Percentiles rank a stretch among this genome's conserved stretches.
Evolutionary conservation across 805 yeast species (phyloP).

Genomic region (Hanseniaspora clermontiae): DNA sequence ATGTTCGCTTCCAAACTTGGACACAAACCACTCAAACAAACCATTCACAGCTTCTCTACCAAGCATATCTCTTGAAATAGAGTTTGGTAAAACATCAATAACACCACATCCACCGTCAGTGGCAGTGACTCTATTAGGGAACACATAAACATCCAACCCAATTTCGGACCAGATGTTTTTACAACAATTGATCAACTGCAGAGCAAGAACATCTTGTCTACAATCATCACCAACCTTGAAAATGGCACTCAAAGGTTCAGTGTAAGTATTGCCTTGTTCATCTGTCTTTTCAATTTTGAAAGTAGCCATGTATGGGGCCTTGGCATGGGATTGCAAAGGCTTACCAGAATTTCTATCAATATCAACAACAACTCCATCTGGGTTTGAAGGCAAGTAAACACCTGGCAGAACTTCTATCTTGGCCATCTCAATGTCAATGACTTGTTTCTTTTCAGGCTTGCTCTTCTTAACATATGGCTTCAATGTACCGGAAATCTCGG

Average conservation of each 20-base stretch:
- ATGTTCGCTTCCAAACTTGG: slow-evolving; percentile 90
- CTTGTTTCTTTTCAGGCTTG: slow-evolving; percentile 89
- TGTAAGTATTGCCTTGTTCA: slow-evolving; percentile 36
- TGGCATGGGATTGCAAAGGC: slow-evolving; percentile 95
- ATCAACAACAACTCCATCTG: slow-evolving; percentile 87
- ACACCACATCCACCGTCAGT: slow-evolving; percentile 99
- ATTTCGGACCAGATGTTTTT: slow-evolving; percentile 78
- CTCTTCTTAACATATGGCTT: slow-evolving; percentile 89
- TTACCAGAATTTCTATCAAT: slow-evolving; percentile 84
- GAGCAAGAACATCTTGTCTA: slow-evolving; percentile 89
- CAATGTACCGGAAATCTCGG: slow-evolving; percentile 85
- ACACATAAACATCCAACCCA: slow-evolving; percentile 83
- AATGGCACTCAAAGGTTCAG: slow-evolving; percentile 86
- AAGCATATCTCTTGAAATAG: slow-evolving; percentile 92
- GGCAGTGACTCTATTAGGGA: slow-evolving; percentile 91
- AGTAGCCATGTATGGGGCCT: slow-evolving; percentile 96
- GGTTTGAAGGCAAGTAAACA: slow-evolving; percentile 90
- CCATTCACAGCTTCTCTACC: slow-evolving; percentile 99
- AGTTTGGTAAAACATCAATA: slow-evolving; percentile 91
- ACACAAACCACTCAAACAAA: slow-evolving; percentile 75
- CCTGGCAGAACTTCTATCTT: slow-evolving; percentile 59
- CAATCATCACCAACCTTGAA: slow-evolving; percentile 99
- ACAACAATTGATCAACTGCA: slow-evolving; percentile 84
- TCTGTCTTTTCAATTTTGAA: slow-evolving; percentile 59
- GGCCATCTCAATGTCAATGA: slow-evolving; percentile 92